phyloP scores from a whole-genome alignment of 768 basidiomycete species.

The Flagelloscypha sp. region DNA sequence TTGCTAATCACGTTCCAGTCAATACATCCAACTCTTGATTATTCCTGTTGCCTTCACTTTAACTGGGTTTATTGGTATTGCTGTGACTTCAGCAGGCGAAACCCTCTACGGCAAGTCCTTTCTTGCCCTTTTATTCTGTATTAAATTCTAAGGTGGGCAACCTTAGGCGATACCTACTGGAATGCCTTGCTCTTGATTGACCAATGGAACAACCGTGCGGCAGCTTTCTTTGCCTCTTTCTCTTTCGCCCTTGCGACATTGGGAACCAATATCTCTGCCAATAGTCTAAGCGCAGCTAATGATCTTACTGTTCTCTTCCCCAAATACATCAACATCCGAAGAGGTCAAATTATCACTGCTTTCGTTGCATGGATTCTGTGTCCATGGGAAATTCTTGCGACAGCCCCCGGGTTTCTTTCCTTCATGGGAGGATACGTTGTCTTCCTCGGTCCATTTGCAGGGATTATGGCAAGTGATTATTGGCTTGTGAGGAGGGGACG shows the following conservation, averaged over 20 bases:
- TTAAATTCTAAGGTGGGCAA: no score
- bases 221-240: slow-evolving; percentile 76
- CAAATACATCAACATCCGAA: slow-evolving; percentile 69
- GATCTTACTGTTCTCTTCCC: slow-evolving; percentile 79
- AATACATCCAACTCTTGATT: slow-evolving; percentile 66
- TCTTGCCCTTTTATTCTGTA: no score
- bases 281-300: slow-evolving; percentile 65
- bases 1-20: slow-evolving; percentile 27
- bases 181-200: slow-evolving; percentile 72
- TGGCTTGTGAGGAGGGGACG: slow-evolving; percentile 68
- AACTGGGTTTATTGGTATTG: slow-evolving; percentile 71
- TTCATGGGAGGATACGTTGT: slow-evolving; percentile 84
- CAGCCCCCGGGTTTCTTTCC: slow-evolving; percentile 57
- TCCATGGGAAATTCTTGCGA: slow-evolving; percentile 78
- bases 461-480: slow-evolving; percentile 69
- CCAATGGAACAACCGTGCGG: slow-evolving; percentile 78
- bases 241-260: slow-evolving; percentile 67
- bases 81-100: slow-evolving; percentile 70
- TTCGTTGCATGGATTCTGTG: slow-evolving; percentile 78
- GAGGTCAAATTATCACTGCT: slow-evolving; percentile 75
- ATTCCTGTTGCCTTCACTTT: slow-evolving; percentile 75
- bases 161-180: slow-evolving; percentile 50
- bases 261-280: slow-evolving; percentile 71
- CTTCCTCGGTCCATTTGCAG: slow-evolving; percentile 80
- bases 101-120: slow-evolving; percentile 68